Conservation (phyloP, 768 basidiomycete species). For the Hypsizygus marmoreus region DNA sequence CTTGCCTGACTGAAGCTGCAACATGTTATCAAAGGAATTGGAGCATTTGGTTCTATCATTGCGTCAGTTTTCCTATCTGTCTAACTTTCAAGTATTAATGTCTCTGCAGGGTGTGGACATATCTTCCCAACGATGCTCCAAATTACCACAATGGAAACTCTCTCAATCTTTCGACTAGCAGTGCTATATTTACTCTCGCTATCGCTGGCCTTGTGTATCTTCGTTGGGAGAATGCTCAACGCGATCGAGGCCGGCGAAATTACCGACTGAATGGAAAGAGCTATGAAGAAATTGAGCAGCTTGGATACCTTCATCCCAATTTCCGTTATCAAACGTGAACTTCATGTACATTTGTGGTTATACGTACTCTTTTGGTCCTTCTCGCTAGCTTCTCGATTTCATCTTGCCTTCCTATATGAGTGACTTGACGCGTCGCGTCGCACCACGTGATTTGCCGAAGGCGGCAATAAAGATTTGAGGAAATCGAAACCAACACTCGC, state of each 20-base stretch:
- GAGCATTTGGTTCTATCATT: constrained; percentile 46
- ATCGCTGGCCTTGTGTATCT: constrained; percentile 36
- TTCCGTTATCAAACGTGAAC: constrained; percentile 42
- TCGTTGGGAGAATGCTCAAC: constrained; percentile 43
- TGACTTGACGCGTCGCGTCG: no score
- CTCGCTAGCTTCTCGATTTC: no score
- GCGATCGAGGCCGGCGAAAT: constrained; percentile 43
- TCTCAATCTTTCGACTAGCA: constrained; percentile 42
- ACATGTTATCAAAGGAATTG: constrained; percentile 30
- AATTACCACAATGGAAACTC: constrained; percentile 50
- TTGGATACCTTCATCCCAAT: constrained; percentile 47
- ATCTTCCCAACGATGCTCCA: constrained; percentile 46
- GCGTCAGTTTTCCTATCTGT: constrained; percentile 34
- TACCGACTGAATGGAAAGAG: constrained; percentile 41
- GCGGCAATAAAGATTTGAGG: not conserved
- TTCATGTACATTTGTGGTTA: no score
- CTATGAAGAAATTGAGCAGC: constrained; percentile 34
- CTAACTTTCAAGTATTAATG: not conserved
- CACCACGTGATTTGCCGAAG: not conserved
- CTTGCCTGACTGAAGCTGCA: not conserved
- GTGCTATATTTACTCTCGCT: constrained; percentile 31
- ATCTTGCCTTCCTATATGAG: no score
- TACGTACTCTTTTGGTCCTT: no score
- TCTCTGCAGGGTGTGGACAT: constrained; percentile 44
- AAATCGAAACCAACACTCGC: constrained; percentile 1